phyloP scores from a whole-genome alignment of 495 filamentous ascomycete species.

The Copromyces sp. region DNA sequence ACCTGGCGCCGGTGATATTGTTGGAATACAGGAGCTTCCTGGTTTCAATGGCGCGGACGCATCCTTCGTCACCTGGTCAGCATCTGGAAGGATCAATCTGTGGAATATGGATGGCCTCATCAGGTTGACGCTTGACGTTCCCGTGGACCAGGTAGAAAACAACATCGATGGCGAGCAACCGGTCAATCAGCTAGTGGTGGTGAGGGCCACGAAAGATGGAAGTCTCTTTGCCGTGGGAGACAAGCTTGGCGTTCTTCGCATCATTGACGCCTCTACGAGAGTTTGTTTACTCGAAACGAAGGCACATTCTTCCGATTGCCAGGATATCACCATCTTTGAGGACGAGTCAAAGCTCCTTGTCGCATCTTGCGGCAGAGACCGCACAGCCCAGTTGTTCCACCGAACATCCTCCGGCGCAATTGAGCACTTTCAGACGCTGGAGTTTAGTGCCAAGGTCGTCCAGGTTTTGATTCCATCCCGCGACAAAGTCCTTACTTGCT shows the following conservation, averaged over 20 bases:
- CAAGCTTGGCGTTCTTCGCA: constrained; percentile 68
- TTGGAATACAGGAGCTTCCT: constrained; percentile 59
- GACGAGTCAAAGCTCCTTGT: constrained; percentile 47
- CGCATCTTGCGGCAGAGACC: constrained; percentile 75
- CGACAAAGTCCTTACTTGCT: constrained; percentile 70
- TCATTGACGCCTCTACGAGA: constrained; percentile 38
- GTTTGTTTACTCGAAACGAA: constrained; percentile 54
- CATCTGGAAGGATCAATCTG: constrained; percentile 62
- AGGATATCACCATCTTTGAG: constrained; percentile 62
- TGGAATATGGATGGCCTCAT: constrained; percentile 70
- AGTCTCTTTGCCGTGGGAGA: constrained; percentile 71
- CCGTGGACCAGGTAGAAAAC: constrained; percentile 52
- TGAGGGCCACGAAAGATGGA: constrained; percentile 49
- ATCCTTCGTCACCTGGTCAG: constrained; percentile 81
- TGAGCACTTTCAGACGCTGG: constrained; percentile 42
- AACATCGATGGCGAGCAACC: constrained; percentile 43
- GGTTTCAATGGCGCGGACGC: constrained; percentile 47
- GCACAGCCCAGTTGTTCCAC: constrained; percentile 80
- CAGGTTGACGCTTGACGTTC: constrained; percentile 50
- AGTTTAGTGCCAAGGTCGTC: constrained; percentile 38
- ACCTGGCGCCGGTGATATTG: constrained; percentile 68
- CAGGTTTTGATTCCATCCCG: constrained; percentile 37
- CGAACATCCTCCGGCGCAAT: constrained; percentile 36
- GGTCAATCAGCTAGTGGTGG: constrained; percentile 66
- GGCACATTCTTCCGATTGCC: constrained; percentile 80